Evolutionary conservation across 2,329 filamentous ascomycete species (phyloP).

Genomic region (Clarireedia monteithiana): DNA sequence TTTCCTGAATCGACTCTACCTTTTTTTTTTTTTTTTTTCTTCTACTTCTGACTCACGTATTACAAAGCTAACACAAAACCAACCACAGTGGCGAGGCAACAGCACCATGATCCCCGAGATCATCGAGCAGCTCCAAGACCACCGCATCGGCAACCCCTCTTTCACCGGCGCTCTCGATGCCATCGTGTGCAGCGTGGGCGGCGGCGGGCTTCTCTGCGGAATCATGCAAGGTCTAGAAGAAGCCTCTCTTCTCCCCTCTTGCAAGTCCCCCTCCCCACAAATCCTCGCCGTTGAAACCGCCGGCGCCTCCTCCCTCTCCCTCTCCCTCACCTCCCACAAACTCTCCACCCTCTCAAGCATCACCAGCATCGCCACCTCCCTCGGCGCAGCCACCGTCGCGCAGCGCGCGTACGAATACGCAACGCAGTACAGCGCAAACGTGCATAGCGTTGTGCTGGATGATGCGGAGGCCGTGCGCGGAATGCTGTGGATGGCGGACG

Average conservation of each 20-base stretch:
- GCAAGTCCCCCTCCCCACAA: constrained; percentile 24
- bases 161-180: constrained; percentile 41
- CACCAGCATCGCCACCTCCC: constrained; percentile 65
- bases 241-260: not conserved
- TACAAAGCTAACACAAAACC: not conserved
- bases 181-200: constrained; percentile 71
- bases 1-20: too few relatives aligned
- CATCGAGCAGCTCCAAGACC: not conserved
- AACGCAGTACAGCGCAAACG: constrained; percentile 34
- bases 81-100: constrained; percentile 50
- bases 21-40: not conserved
- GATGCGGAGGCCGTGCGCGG: constrained; percentile 76
- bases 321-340: constrained; percentile 47
- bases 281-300: constrained; percentile 70
- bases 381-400: constrained; percentile 68
- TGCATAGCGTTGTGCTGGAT: constrained; percentile 55
- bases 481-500: constrained; percentile 69
- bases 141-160: not conserved
- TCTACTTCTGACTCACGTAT: not conserved
- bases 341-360: constrained; percentile 62
- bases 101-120: constrained; percentile 44
- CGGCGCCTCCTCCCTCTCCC: constrained; percentile 63
- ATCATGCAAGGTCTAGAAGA: constrained; percentile 52
- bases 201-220: constrained; percentile 72
- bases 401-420: constrained; percentile 60